These are phyloP conservation scores for Phoenix dactylifera DNA, from an alignment of 176 grass and related monocot species.

Conservation along the genomic window DNA sequence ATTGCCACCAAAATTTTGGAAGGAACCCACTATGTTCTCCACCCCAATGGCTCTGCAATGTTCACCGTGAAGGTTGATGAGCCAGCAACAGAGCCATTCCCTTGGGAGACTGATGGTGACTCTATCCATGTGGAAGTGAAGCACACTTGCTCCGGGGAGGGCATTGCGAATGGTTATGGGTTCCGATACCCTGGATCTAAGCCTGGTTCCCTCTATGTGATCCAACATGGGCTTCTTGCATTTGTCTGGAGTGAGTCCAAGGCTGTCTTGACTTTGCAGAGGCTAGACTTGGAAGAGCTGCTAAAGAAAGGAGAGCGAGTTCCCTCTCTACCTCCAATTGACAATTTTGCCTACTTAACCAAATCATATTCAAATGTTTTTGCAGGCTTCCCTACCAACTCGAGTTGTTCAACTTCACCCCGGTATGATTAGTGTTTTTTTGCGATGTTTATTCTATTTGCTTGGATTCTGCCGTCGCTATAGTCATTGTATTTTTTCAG, in stretches of 20 bases:
- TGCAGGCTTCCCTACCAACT: conserved; percentile 33
- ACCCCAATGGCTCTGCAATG: conserved; percentile 86
- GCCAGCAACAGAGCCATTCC: conserved; percentile 44
- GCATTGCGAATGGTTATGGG: conserved; percentile 64
- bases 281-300: conserved; percentile 50
- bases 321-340: conserved; percentile 45
- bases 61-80: conserved; percentile 44
- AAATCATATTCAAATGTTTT: conserved; percentile 87
- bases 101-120: conserved; percentile 50
- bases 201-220: conserved; percentile 66
- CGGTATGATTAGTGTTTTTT: conserved; percentile 24
- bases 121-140: conserved; percentile 25
- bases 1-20: conserved; percentile 86
- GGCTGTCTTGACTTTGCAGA: conserved; percentile 54
- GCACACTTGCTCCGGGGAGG: conserved; percentile 39
- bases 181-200: conserved; percentile 84
- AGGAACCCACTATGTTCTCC: conserved; percentile 73
- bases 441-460: no score
- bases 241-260: conserved; percentile 81
- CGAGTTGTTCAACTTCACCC: conserved; percentile 33
- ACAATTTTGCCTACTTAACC: conserved; percentile 64
- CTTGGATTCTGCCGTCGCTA: no score
- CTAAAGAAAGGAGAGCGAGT: conserved; percentile 63
- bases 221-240: conserved; percentile 52
- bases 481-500: no score